Conservation (phyloP, 371 early-diverging fungal genomes). For the Mortierella sp. region DNA sequence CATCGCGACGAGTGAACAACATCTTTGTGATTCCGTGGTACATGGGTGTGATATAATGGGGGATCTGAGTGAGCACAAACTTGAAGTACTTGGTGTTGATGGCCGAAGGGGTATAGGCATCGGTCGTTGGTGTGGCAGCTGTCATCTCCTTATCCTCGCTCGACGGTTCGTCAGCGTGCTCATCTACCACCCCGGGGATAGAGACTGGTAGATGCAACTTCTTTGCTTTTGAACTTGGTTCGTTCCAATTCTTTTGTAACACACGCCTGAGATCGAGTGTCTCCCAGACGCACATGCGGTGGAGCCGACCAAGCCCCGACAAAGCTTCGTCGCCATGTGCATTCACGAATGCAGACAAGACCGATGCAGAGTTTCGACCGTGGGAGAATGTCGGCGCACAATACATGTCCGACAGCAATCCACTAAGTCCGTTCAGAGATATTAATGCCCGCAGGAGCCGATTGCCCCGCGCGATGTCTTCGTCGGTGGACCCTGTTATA, state of each 20-base stretch:
- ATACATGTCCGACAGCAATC: conserved; percentile 81
- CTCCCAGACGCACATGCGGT: conserved; percentile 78
- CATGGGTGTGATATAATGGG: conserved; percentile 70
- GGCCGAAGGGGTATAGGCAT: conserved; percentile 68
- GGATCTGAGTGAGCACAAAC: conserved; percentile 74
- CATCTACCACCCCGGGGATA: conserved; percentile 27
- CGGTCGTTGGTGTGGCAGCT: conserved; percentile 44
- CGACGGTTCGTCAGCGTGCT: conserved; percentile 21
- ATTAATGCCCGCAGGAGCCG: conserved; percentile 67
- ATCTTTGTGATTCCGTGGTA: conserved; percentile 79
- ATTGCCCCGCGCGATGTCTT: conserved; percentile 64
- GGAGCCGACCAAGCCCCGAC: conserved; percentile 68
- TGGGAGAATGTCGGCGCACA: conserved; percentile 74
- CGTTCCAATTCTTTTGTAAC: conserved; percentile 79
- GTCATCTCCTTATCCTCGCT: conserved; percentile 41
- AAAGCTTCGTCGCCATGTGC: conserved; percentile 66
- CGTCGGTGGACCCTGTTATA: conserved; percentile 57
- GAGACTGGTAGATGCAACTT: conserved; percentile 19
- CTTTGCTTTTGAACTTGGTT: conserved; percentile 40
- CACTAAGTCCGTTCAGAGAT: conserved; percentile 70
- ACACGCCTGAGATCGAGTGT: conserved; percentile 67
- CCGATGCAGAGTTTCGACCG: conserved; percentile 69
- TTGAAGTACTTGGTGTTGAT: conserved; percentile 78
- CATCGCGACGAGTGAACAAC: conserved; percentile 70
- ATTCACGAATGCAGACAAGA: conserved; percentile 71